phyloP scores from a whole-genome alignment of 352 stramenopile genomes.

The Pythium graminicola region DNA sequence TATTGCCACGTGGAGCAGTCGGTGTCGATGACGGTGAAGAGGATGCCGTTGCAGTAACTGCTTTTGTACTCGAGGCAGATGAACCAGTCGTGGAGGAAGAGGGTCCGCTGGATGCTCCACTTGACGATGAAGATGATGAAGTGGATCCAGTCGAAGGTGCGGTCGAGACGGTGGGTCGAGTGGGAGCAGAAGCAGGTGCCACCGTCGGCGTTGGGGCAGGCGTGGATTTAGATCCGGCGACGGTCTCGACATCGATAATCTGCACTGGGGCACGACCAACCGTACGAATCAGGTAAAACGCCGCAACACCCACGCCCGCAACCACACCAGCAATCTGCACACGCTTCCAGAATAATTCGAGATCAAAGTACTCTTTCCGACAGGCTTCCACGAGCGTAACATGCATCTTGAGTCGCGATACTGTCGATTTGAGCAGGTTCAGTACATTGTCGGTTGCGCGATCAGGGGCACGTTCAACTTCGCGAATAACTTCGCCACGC shows the following conservation, averaged over 20 bases:
- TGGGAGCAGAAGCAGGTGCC: neutral
- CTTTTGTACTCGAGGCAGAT: neutral
- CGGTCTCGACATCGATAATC: constrained; percentile 19
- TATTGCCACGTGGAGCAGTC: neutral
- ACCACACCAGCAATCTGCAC: constrained; percentile 59
- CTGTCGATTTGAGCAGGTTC: constrained; percentile 76
- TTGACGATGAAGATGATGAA: neutral
- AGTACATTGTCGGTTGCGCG: constrained; percentile 79
- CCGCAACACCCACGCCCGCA: constrained; percentile 48
- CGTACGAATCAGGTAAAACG: constrained; percentile 75
- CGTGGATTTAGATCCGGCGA: constrained; percentile 15
- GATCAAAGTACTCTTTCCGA: constrained; percentile 68
- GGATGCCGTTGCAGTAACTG: neutral
- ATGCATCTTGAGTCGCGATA: constrained; percentile 79
- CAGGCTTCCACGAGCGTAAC: constrained; percentile 69
- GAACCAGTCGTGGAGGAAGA: neutral
- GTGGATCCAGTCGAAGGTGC: neutral
- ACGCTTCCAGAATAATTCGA: constrained; percentile 67
- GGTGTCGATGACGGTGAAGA: neutral
- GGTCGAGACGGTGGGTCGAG: no score
- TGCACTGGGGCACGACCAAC: constrained; percentile 34
- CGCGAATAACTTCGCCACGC: constrained; percentile 74
- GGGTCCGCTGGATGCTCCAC: neutral
- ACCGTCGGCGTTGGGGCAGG: neutral
- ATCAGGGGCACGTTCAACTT: constrained; percentile 74